Evolutionary conservation across 1,139 yeast species (phyloP), one percentile per base, ranked within the genome.

Genomic region (Geotrichum reessii): DNA sequence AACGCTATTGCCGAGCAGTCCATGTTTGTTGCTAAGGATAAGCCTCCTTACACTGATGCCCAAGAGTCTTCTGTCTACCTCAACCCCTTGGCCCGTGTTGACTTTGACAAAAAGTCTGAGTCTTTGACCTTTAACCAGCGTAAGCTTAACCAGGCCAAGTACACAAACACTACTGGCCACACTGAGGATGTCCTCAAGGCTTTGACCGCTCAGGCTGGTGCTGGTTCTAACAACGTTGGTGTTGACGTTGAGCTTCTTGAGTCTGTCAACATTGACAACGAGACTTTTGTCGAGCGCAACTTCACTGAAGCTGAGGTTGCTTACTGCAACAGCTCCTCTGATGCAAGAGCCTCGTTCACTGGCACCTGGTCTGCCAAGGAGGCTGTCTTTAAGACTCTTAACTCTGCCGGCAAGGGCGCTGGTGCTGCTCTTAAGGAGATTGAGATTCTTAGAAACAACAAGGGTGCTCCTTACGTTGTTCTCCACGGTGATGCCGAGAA

Each of bases 321-420:
- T 53, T 93, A 93, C 80, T 92, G 98, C 74, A 52, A 56, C 52
- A 71, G 75, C 60, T 70, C 78, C 55, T 83, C 97, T 49, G 80
- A 80, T 66, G 88, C 95, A 58, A 89, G 84, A 72, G 91, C 98
- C 22, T 90, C 97, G 7, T 93, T 81, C 75, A 92, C 99, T 44
- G 99, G 99, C 58, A 87, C 96, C 55, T 93, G 99, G 99, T 89
- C 97, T 50, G 99, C 99, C 57, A 93, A 93, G 78, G 99, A 93
- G 77, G 99, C 99, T 47, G 97, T 91, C 49, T 93, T 93, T 84
- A 93, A 93, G 79, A 89, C 97, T 22, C 80, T 93, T 69, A 93
- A 95, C 63, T 95, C 90, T 63, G 81, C 83, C 70, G 86, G 96
- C 51, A 82, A 85, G 73, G 99, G 99, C 63, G 97, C 92, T 21